Conservation (phyloP, 208 protist genomes). For the Crithidia bombi region DNA sequence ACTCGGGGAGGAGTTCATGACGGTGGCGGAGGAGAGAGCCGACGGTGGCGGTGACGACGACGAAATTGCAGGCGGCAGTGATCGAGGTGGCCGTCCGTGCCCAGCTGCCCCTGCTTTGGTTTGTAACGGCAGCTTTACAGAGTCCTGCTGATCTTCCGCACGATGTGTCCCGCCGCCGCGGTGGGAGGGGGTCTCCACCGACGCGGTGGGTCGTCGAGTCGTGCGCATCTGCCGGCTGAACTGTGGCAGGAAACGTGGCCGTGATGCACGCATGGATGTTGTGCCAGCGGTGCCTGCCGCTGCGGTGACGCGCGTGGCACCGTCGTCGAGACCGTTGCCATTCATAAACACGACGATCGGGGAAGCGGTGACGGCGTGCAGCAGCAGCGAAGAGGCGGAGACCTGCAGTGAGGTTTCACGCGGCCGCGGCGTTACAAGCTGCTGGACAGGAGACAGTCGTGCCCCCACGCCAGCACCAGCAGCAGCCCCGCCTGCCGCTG, state of each 20-base stretch:
- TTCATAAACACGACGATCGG: conserved; percentile 1
- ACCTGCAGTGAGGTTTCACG: background rate
- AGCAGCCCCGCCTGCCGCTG: too few relatives aligned
- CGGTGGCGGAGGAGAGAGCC: conserved; percentile 5
- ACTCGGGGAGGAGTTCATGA: conserved; percentile 11
- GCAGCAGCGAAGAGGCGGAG: background rate
- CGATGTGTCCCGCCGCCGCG: background rate
- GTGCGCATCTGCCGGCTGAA: conserved; percentile 1
- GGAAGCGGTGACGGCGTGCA: background rate
- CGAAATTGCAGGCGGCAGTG: background rate
- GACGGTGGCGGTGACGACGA: background rate
- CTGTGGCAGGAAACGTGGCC: conserved; percentile 5
- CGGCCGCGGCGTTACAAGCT: conserved; percentile 14
- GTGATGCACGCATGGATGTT: background rate
- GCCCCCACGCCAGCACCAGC: background rate
- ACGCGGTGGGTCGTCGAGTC: background rate
- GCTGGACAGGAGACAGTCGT: background rate
- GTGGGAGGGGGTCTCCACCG: background rate
- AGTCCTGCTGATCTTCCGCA: background rate
- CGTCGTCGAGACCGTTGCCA: conserved; percentile 3
- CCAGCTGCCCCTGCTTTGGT: background rate
- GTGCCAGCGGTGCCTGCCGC: background rate
- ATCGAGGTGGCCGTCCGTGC: background rate
- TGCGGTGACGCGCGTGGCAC: background rate
- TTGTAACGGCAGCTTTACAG: background rate